Percentiles rank a stretch among this genome's conserved stretches.
These are phyloP conservation scores for Fusarium pilosicola DNA, from an alignment of 2,329 filamentous ascomycete species.

Conservation along the genomic window DNA sequence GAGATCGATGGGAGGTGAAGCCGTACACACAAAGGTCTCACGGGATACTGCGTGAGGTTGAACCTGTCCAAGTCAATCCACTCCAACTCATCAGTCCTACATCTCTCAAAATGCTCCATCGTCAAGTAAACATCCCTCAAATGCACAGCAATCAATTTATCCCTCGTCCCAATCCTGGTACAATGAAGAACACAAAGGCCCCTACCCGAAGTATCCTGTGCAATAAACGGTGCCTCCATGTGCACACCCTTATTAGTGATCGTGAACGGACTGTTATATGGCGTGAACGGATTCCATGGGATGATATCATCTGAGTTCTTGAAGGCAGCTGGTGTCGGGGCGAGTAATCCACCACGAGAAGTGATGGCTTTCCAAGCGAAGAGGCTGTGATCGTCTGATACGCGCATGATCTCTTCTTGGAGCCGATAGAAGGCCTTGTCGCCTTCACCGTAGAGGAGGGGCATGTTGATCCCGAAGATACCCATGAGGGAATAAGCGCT, in stretches of 20 bases:
- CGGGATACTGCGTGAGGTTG: neutral
- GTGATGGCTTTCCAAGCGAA: neutral
- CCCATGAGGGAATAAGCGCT: constrained; percentile 5
- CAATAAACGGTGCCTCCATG: constrained; percentile 6
- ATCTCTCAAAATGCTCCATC: constrained; percentile 27
- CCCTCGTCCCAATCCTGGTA: neutral
- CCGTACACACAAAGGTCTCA: neutral
- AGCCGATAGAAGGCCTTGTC: constrained; percentile 11
- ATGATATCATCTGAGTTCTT: neutral
- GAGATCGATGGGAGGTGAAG: accelerated
- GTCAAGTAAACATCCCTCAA: constrained; percentile 5
- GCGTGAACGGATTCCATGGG: neutral
- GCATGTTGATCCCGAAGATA: constrained; percentile 3
- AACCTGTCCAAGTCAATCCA: neutral
- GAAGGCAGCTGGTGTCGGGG: neutral
- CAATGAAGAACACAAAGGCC: constrained; percentile 15
- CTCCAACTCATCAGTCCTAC: neutral
- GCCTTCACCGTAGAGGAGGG: neutral
- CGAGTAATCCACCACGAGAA: neutral
- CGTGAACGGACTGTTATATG: neutral
- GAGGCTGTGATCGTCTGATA: neutral
- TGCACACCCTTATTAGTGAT: constrained; percentile 16
- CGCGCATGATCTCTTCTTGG: constrained; percentile 12
- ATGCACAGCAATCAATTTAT: neutral
- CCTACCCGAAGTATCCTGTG: neutral